Evolutionary conservation across 345 rosid species (phyloP), one percentile per base, ranked within the genome.

Genomic region (Mangifera indica): DNA sequence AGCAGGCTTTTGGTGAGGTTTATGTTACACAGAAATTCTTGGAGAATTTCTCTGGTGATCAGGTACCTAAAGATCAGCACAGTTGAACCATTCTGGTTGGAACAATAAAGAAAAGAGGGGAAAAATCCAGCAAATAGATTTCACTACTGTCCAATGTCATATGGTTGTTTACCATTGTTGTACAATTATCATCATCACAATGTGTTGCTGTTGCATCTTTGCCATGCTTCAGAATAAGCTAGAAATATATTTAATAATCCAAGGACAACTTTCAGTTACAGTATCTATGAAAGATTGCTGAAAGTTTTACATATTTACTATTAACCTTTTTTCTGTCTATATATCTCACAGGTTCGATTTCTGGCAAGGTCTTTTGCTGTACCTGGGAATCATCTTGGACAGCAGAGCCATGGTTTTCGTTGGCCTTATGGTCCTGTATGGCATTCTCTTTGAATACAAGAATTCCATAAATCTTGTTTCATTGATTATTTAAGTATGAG

Each of bases 351-450:
- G 99, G 99, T 95, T 67, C 96, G 99, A 53, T 92, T 92, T 76
- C 71, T 95, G 72, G 98, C 99, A 67, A 84, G 96, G 80, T 92
- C 98, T 73, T 95, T 95, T 81, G 90, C 83, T 15, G 86, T 92
- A 40, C 97, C 99, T 54, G 99, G 99, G 71, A 92, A 92, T 85
- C 98, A 95, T 74, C 85, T 88, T 72, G 99, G 99, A 66, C 99
- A 95, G 82, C 98, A 91, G 79, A 95, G 98, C 74, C 87, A 95
- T 81, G 99, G 98, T 32, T 92, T 83, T 78, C 91, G 97, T 52
- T 95, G 99, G 99, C 99, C 99, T 45, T 95, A 90, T 79, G 99
- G 99, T 77, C 89, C 98, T 42, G 99, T 95, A 87, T 92, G 93
- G 25, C 73, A 53, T 74, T 77, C 66, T 78, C 73, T 70, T 58